These are phyloP conservation scores for Spiromastix sp. DNA, from an alignment of 2,329 filamentous ascomycete species.

Conservation along the genomic window DNA sequence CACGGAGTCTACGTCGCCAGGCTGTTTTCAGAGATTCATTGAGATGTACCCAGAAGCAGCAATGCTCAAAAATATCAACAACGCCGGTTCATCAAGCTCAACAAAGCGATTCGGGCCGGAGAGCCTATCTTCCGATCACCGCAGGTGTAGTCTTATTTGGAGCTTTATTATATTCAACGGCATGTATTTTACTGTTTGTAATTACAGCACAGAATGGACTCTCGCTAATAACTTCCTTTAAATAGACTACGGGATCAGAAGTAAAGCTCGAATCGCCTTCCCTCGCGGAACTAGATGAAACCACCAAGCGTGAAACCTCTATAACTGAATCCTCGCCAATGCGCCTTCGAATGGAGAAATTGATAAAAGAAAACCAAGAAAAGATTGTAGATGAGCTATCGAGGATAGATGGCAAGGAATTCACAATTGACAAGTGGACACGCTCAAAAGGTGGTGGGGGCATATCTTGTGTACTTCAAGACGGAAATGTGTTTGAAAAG, in stretches of 20 bases:
- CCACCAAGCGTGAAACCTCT: constrained; percentile 66
- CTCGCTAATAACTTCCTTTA: too few species aligned
- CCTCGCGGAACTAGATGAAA: constrained; percentile 75
- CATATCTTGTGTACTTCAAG: constrained; percentile 88
- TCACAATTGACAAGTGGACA: constrained; percentile 77
- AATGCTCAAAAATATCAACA: constrained; percentile 20
- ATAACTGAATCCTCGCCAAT: constrained; percentile 76
- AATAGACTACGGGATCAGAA: constrained; percentile 11
- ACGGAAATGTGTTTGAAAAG: constrained; percentile 96
- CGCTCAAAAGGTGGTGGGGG: constrained; percentile 84
- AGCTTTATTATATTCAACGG: constrained; percentile 42
- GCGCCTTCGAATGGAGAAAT: constrained; percentile 93
- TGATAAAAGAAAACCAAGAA: constrained; percentile 87
- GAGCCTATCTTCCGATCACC: constrained; percentile 38
- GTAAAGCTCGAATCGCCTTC: constrained; percentile 40
- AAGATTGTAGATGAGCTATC: constrained; percentile 77
- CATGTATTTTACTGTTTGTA: too few species aligned
- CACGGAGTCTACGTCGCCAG: constrained; percentile 22
- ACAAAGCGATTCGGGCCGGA: constrained; percentile 28
- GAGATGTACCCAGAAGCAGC: constrained; percentile 11
- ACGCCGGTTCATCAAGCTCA: constrained; percentile 14
- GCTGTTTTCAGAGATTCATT: constrained; percentile 15
- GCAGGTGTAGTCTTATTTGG: constrained; percentile 40
- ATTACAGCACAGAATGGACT: too few species aligned
- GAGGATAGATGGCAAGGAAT: constrained; percentile 70